Evolutionary conservation across 495 filamentous ascomycete genomes (phyloP), one percentile per base, ranked within the genome.

Genomic region (Neurospora sp.): DNA sequence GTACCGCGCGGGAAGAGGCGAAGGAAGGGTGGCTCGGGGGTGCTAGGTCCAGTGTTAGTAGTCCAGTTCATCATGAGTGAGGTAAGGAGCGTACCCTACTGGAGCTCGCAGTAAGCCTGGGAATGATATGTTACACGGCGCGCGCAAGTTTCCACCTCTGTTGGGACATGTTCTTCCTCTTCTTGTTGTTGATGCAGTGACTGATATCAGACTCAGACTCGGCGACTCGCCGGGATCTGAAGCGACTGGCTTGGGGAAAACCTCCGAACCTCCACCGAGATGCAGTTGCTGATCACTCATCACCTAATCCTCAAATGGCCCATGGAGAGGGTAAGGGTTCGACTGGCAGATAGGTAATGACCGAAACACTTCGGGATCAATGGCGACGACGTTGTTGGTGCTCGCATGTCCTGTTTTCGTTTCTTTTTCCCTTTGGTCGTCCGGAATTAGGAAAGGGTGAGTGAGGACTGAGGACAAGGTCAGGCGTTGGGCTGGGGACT

Each of bases 1-100:
- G 74, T 78, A 76, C 74, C 76, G 76, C 69, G 69, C 76, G 77
- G 77, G 76, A 78, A 78, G 72, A 79, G 76, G 77, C 77, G 77
- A 79, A 70, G 9, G 37, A 36, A 70, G 24, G 54, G 38, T 40
- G 40, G 45, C 69, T 75, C 54, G 11, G 69, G 24, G 59, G 13
- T n/a, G 71, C 15, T 59, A 71, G 39, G 36, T 66, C 21, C 39
- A 70, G 17, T 38, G 69, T 69, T 40, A 73, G 54, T 34, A 15
- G 54, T 62, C 28, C 24, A 34, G 15, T 19, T 15, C 28, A 34
- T 9, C 5, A 36, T 19, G 54, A 19, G 21, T 34, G 54, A 19
- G 54, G 54, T 19, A 11, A 28, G 21, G 24, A 59, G 48, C 11
- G 10, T 59, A 7, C n/a, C n/a, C n/a, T n/a, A n/a, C 5, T 54